phyloP scores from a whole-genome alignment of 352 stramenopile species.

The Achlya hypogyna region DNA sequence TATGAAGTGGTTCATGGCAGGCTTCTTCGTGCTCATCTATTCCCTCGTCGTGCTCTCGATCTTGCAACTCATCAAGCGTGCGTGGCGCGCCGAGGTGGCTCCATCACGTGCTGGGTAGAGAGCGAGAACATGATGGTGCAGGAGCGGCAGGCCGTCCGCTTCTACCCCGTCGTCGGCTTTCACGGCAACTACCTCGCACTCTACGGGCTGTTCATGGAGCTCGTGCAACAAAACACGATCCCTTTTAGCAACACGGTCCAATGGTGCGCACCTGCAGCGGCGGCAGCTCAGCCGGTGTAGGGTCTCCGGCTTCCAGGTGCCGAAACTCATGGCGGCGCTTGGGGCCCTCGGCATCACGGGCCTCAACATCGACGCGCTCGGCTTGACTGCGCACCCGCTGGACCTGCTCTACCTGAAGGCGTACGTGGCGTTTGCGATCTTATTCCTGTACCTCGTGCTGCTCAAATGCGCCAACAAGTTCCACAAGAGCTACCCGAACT shows the following conservation, averaged over 20 bases:
- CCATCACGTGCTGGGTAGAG: constrained; percentile 24
- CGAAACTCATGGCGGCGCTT: constrained; percentile 34
- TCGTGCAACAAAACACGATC: constrained; percentile 55
- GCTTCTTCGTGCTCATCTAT: constrained; percentile 31
- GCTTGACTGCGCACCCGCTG: not conserved
- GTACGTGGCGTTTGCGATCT: constrained; percentile 22
- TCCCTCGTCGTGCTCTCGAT: constrained; percentile 31
- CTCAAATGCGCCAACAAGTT: constrained; percentile 68
- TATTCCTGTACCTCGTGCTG: constrained; percentile 38
- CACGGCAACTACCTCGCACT: constrained; percentile 43
- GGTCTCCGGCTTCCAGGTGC: constrained; percentile 29
- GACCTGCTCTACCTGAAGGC: constrained; percentile 29
- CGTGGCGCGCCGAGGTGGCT: not conserved
- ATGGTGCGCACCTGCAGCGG: constrained; percentile 24
- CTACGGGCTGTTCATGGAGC: constrained; percentile 32
- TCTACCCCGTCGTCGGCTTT: constrained; percentile 35
- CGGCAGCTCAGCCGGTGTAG: not conserved
- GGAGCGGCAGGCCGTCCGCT: constrained; percentile 39
- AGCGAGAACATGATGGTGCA: constrained; percentile 45
- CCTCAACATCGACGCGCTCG: constrained; percentile 31
- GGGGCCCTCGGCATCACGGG: constrained; percentile 19
- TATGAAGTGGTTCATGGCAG: constrained; percentile 37
- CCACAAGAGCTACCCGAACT: constrained; percentile 37
- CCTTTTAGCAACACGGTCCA: constrained; percentile 44
- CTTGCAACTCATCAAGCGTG: constrained; percentile 31